Evolutionary conservation across 306 rosid species (phyloP), one percentile per base, ranked within the genome.

Genomic region (Rosa chinensis): DNA sequence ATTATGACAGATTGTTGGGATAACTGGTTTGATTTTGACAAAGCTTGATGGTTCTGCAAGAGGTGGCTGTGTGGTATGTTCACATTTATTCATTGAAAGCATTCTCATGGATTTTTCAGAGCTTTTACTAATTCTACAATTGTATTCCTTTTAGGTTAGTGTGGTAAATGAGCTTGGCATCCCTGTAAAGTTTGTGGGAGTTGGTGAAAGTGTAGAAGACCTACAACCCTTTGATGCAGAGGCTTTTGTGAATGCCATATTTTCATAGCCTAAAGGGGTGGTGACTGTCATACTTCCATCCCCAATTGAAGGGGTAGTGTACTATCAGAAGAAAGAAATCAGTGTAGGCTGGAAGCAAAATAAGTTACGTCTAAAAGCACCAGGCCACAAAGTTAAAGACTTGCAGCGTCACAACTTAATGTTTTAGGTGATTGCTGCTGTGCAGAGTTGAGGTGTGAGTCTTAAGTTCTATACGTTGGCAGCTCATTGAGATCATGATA

Each of bases 41-140:
- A 94, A 92, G 83, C 89, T 92, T 74, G 99, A 94, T 81, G 99
- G 99, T 82, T 87, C 99, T 70, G 99, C 99, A 16, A 87, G 99
- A 89, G 99, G 99, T 77, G 99, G 99, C 83, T 94, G 99, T 66
- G 97, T 94, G 97, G 99, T 94, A 89, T 64, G 87, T 52, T 49
- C 56, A 59, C 43, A 7, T 63, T 47, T 58, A 12, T 66, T 55
- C 49, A 39, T 56, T 67, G 32, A 4, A 10, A 6, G 64, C 21
- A 28, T 20, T 53, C 12, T 67, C 43, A 44, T 59, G 42, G 21
- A 0, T 1, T 16, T 75, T 75, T 48, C 40, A 32, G 16, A 67
- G 48, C 61, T 62, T 70, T 32, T 2, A 43, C 14, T 74, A 39
- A 42, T 53, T 17, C 10, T 66, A 43, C 73, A 79, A 66, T 75